Base-by-base conservation (phyloP, 2,329 filamentous ascomycete species). In the Arthrobotrys conoides region DNA sequence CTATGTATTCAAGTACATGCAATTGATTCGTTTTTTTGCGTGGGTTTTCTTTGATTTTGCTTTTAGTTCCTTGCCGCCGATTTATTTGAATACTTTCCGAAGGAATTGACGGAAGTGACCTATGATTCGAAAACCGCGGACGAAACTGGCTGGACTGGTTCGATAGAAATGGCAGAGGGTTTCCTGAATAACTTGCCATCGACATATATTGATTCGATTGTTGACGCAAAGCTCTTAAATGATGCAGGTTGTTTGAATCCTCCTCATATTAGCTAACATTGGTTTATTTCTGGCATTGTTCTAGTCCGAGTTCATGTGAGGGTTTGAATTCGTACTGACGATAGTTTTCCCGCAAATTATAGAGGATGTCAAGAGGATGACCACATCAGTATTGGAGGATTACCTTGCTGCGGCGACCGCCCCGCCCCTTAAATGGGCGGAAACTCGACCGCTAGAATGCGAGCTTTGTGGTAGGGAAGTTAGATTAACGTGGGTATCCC, bases 401-500 rank as follows among this genome's bases (percentile, higher is more conserved):
- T 96, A 93, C 84, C 85, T 93, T 12, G 83, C 85, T 0, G 83
- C 87, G 0, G 85, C 88, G 8, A 89, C 88, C 0, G 86, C 89
- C 0, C 85, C 91, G 0, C 92, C 93, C 0, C 91, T 91, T 0
- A 86, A 89, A 6, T 91, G 91, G 82, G 85, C 86, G 0, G 85
- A 87, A 0, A 91, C 91, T 0, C 87, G 88, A 24, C 84, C 86
- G 0, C 83, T 84, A 2, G 87, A 86, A 3, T 97, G 93, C 84
- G 93, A 97, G 85, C 88, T 96, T 24, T 96, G 93, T 83, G 88
- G 87, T 0, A 87, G 93, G 48, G 65, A 79, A 48, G 76, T 79
- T 53, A 65, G 55, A 61, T 63, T 79, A 59, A 79, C 76, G 68
- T 78, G 33, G 46, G 73, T 49, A 20, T 53, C 30, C 44, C 24